These are phyloP conservation scores for Chalciporus sp. DNA, from an alignment of 1,284 basidiomycete genomes.

Conservation along the genomic window DNA sequence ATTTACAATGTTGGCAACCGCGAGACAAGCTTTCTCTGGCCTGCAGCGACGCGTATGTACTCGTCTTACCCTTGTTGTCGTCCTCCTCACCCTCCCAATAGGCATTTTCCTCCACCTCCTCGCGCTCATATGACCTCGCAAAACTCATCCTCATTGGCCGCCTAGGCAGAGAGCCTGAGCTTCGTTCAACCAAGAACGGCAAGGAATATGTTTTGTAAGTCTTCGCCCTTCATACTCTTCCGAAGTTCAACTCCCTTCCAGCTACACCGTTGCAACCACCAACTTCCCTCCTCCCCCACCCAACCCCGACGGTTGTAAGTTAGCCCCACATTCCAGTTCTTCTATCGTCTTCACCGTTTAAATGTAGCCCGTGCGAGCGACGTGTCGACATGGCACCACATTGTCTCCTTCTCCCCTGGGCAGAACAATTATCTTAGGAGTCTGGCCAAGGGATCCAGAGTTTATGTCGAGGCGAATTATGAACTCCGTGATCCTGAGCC, in stretches of 20 bases:
- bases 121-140: slow-evolving; percentile 61
- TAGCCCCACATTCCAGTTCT: neutral
- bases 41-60: slow-evolving; percentile 50
- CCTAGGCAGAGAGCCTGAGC: slow-evolving; percentile 70
- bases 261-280: slow-evolving; percentile 70
- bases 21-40: slow-evolving; percentile 47
- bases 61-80: neutral
- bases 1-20: slow-evolving; percentile 49
- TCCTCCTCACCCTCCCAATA: slow-evolving; percentile 31
- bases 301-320: slow-evolving; percentile 63
- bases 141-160: slow-evolving; percentile 78
- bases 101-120: slow-evolving; percentile 68
- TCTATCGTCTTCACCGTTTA: slow-evolving; percentile 1
- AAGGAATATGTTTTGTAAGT: slow-evolving; percentile 77
- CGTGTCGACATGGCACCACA: slow-evolving; percentile 70
- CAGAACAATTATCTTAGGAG: slow-evolving; percentile 63
- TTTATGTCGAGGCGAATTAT: slow-evolving; percentile 76
- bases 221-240: neutral
- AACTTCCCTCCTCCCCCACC: slow-evolving; percentile 60
- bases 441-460: slow-evolving; percentile 67
- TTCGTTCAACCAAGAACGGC: slow-evolving; percentile 66
- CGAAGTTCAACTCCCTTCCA: slow-evolving; percentile 29
- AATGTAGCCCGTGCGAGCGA: slow-evolving; percentile 52
- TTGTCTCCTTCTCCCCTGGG: slow-evolving; percentile 66
- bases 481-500: slow-evolving; percentile 73